phyloP scores from a whole-genome alignment of 306 rosid genomes.

The Adenanthera pavonina region DNA sequence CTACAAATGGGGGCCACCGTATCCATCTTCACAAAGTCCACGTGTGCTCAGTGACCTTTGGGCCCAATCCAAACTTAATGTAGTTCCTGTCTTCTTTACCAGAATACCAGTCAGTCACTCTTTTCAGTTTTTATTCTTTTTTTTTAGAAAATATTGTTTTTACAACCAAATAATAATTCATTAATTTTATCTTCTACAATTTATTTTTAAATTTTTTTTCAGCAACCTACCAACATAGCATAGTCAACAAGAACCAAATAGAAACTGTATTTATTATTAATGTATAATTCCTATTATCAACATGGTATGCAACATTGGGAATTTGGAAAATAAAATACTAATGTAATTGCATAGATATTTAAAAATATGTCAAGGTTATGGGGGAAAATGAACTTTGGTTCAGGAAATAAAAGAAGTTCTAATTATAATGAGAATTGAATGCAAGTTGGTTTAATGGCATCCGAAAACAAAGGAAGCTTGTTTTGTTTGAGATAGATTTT shows the following conservation, averaged over 20 bases:
- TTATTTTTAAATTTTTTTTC: neutral
- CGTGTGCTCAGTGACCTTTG: slow-evolving; percentile 45
- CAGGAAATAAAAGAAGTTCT: neutral
- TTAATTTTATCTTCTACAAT: neutral
- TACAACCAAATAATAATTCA: no score
- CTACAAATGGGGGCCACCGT: neutral
- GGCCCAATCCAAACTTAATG: slow-evolving; percentile 23
- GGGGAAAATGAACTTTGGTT: neutral
- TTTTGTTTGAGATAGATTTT: slow-evolving; percentile 56
- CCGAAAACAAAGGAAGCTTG: slow-evolving; percentile 19
- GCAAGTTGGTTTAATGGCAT: neutral
- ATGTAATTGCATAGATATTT: neutral
- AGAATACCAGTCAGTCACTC: no score
- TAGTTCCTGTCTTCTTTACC: slow-evolving; percentile 25
- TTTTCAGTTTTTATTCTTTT: no score
- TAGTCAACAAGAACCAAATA: slow-evolving; percentile 10
- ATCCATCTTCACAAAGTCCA: slow-evolving; percentile 32
- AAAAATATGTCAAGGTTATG: neutral
- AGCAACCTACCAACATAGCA: slow-evolving; percentile 27
- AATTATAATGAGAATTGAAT: neutral
- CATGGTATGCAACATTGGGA: neutral
- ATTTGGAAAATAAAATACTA: neutral
- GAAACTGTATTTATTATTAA: neutral
- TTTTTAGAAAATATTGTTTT: neutral
- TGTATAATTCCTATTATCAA: neutral